Percentiles rank a stretch among this genome's conserved stretches.
Conservation (phyloP, 2,329 filamentous ascomycete species). For the Apiospora saccharicola region DNA sequence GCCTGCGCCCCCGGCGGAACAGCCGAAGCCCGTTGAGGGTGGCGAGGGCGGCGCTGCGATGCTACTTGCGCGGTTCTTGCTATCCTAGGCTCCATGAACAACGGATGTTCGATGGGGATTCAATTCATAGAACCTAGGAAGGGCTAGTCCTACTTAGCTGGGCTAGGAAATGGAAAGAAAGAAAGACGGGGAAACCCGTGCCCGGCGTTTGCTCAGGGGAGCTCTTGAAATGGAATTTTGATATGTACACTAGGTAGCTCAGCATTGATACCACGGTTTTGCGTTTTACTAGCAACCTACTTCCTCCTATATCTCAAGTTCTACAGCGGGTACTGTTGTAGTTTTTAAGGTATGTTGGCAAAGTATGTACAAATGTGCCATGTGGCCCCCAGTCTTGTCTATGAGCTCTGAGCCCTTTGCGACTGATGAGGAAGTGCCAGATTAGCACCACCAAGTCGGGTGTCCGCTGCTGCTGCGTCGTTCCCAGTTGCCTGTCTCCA, state of each 20-base stretch:
- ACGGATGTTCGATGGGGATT: not conserved
- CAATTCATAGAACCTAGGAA: not conserved
- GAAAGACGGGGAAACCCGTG: not conserved
- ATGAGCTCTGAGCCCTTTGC: not conserved
- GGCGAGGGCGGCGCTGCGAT: not conserved
- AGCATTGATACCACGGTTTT: conserved; percentile 18
- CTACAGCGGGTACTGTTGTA: not conserved
- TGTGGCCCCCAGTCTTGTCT: not conserved
- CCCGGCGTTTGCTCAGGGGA: not conserved
- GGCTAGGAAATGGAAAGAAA: not conserved
- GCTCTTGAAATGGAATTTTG: conserved; percentile 9
- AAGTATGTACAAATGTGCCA: not conserved
- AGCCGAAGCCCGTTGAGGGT: conserved; percentile 30
- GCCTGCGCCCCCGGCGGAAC: conserved; percentile 14
- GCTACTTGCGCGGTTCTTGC: conserved; percentile 26
- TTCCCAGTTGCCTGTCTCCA: not conserved
- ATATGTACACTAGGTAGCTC: conserved; percentile 24
- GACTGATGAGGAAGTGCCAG: not conserved
- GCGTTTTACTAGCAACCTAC: conserved; percentile 12
- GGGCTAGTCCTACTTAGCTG: conserved; percentile 11
- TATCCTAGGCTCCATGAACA: not conserved
- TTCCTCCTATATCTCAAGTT: conserved; percentile 30
- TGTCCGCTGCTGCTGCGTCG: not conserved
- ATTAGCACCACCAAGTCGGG: not conserved
- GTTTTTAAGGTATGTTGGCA: no score